phyloP scores from a whole-genome alignment of 1,284 basidiomycete species.

The Cystobasidium sp. region DNA sequence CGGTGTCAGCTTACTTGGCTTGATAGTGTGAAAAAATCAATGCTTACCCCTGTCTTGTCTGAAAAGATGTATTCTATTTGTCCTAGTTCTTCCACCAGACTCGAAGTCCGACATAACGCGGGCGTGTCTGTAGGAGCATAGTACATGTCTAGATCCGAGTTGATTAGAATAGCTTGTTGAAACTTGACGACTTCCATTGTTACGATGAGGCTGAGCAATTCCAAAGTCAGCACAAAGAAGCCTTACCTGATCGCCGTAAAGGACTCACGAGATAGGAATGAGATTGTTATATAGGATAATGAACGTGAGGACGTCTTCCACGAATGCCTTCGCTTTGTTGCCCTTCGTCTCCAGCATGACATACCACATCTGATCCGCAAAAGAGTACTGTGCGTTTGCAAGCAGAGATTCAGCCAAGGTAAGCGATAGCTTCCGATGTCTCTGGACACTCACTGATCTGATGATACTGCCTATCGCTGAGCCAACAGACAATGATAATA shows the following conservation, averaged over 20 bases:
- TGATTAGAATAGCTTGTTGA: conserved; percentile 95
- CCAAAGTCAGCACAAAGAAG: not conserved
- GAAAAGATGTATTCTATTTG: conserved; percentile 99
- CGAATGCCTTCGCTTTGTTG: conserved; percentile 65
- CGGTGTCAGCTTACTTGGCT: not conserved
- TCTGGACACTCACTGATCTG: conserved; percentile 61
- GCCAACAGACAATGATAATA: conserved; percentile 84
- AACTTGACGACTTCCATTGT: conserved; percentile 99
- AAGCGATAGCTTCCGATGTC: conserved; percentile 49
- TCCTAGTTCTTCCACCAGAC: conserved; percentile 95
- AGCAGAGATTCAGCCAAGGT: not conserved
- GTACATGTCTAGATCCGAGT: conserved; percentile 80
- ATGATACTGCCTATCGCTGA: conserved; percentile 92
- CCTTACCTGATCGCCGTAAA: too few species aligned
- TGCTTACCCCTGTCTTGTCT: conserved; percentile 81
- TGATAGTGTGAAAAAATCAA: not conserved
- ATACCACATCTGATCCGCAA: conserved; percentile 53
- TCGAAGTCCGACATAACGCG: conserved; percentile 93
- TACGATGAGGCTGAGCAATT: conserved; percentile 72
- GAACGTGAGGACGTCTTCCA: conserved; percentile 90
- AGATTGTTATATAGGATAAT: conserved; percentile 99
- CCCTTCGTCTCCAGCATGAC: conserved; percentile 60
- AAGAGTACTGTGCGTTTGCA: conserved; percentile 43
- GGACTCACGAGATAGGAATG: conserved; percentile 83
- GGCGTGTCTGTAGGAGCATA: conserved; percentile 92